phyloP scores from a whole-genome alignment of 768 basidiomycete species.

The Termitomyces sp. region DNA sequence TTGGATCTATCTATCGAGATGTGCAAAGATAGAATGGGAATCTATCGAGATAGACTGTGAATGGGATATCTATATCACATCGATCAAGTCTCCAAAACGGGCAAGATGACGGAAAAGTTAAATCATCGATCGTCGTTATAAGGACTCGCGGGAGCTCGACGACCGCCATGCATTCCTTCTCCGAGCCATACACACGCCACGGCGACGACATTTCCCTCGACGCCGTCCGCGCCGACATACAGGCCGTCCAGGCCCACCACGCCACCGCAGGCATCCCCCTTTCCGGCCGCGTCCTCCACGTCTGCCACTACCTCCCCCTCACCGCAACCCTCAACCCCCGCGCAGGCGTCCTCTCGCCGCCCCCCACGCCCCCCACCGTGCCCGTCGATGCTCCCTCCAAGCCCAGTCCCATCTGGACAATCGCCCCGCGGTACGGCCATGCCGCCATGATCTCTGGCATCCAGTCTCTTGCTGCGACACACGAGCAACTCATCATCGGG shows the following conservation, averaged over 20 bases:
- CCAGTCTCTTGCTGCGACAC: slow-evolving; percentile 71
- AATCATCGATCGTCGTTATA: slow-evolving; percentile 9
- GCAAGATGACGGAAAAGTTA: slow-evolving; percentile 6
- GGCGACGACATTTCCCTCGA: slow-evolving; percentile 65
- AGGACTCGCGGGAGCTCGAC: background rate
- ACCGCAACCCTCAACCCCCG: slow-evolving; percentile 51
- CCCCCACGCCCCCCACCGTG: slow-evolving; percentile 68
- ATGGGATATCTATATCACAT: background rate
- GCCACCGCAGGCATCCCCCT: slow-evolving; percentile 51
- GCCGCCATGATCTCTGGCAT: slow-evolving; percentile 95
- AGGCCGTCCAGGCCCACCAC: slow-evolving; percentile 67
- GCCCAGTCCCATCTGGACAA: slow-evolving; percentile 51
- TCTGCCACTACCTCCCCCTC: slow-evolving; percentile 87
- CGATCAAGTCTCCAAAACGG: slow-evolving; percentile 5
- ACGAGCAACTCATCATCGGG: slow-evolving; percentile 89
- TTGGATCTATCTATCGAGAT: too few relatives aligned
- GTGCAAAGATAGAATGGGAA: too few relatives aligned
- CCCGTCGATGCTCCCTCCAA: slow-evolving; percentile 25
- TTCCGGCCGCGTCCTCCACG: slow-evolving; percentile 82
- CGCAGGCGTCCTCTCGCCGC: slow-evolving; percentile 60
- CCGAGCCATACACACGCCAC: slow-evolving; percentile 59
- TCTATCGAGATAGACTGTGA: too few relatives aligned
- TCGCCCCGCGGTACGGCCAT: slow-evolving; percentile 81
- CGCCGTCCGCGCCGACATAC: slow-evolving; percentile 70
- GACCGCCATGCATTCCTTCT: slow-evolving; percentile 59